A percentile compares a stretch with the other conserved stretches of the same genome.
Evolutionary conservation across 2,329 filamentous ascomycete genomes (phyloP).

Genomic region (Colletotrichum plurivorum): DNA sequence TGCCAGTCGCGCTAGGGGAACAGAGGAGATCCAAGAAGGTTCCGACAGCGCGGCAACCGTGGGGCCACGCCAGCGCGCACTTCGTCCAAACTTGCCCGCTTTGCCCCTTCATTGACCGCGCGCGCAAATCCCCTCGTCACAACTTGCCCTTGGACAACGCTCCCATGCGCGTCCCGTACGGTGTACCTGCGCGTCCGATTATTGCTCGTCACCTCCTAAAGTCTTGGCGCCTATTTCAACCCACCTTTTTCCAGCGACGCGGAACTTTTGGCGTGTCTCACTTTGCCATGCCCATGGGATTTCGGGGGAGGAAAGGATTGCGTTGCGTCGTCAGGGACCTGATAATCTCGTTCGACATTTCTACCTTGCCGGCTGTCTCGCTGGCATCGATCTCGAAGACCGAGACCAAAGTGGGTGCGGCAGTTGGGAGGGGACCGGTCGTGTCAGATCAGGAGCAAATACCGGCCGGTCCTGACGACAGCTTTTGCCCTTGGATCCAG

Average conservation of each 20-base stretch:
- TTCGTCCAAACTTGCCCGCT: conserved; percentile 38
- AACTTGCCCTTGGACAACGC: conserved; percentile 16
- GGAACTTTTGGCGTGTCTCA: conserved; percentile 40
- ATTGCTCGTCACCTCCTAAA: conserved; percentile 6
- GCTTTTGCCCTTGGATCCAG: not conserved
- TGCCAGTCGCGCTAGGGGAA: conserved; percentile 27
- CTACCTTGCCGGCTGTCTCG: not conserved
- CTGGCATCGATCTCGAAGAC: not conserved
- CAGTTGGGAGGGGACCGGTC: conserved; percentile 6
- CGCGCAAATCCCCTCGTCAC: conserved; percentile 20
- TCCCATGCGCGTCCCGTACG: not conserved
- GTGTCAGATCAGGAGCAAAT: conserved; percentile 6
- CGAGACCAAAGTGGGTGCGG: conserved; percentile 16
- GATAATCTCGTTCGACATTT: conserved; percentile 19
- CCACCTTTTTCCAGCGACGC: conserved; percentile 37
- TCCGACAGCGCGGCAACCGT: conserved; percentile 39
- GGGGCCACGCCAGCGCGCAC: conserved; percentile 23
- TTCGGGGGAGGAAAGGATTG: conserved; percentile 10
- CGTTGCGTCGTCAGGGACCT: conserved; percentile 22
- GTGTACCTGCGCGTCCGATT: conserved; percentile 10
- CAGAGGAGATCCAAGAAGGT: conserved; percentile 22
- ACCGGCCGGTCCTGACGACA: not conserved
- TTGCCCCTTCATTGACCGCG: conserved; percentile 7
- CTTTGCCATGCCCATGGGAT: conserved; percentile 17
- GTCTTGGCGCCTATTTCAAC: conserved; percentile 18